Evolutionary conservation across 2,329 filamentous ascomycete species (phyloP).

Genomic region (Alternaria dauci): DNA sequence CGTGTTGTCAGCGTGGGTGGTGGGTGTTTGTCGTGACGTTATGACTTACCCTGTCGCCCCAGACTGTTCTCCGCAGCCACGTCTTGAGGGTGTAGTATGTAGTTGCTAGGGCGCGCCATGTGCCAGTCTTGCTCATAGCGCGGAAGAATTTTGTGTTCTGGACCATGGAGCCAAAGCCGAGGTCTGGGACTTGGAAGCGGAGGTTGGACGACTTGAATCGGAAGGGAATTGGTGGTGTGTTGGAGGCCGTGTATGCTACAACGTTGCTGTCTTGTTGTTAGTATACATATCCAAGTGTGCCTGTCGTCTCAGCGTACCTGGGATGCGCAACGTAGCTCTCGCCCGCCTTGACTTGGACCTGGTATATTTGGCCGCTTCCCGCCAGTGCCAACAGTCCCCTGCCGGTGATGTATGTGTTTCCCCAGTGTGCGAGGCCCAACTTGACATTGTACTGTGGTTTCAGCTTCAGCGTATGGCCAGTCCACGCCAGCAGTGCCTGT

Average conservation of each 20-base stretch:
- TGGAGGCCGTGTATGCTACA: slow-evolving; percentile 84
- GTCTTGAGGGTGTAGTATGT: slow-evolving; percentile 75
- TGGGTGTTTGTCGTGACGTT: not conserved
- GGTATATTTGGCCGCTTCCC: slow-evolving; percentile 88
- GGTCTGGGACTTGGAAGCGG: slow-evolving; percentile 77
- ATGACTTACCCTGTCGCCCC: slow-evolving; percentile 78
- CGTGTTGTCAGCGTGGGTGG: slow-evolving; percentile 18
- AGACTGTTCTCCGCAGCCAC: slow-evolving; percentile 80
- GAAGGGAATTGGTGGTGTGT: slow-evolving; percentile 80
- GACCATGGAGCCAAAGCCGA: slow-evolving; percentile 69
- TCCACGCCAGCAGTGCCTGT: slow-evolving; percentile 93
- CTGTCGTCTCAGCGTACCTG: slow-evolving; percentile 52
- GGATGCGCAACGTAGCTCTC: slow-evolving; percentile 94
- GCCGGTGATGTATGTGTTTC: slow-evolving; percentile 86
- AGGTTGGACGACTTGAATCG: slow-evolving; percentile 81
- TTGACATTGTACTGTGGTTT: slow-evolving; percentile 77
- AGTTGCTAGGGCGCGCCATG: slow-evolving; percentile 75
- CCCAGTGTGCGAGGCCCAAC: slow-evolving; percentile 87
- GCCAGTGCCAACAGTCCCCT: slow-evolving; percentile 85
- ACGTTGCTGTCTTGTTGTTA: slow-evolving; percentile 69
- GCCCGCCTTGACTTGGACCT: slow-evolving; percentile 78
- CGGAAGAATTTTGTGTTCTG: slow-evolving; percentile 77
- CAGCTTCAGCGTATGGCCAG: slow-evolving; percentile 82
- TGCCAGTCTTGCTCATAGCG: slow-evolving; percentile 73
- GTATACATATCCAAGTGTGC: not conserved